A percentile compares a stretch with the other conserved stretches of the same genome.
phyloP scores from a whole-genome alignment of 768 basidiomycete species.

The Exidia glandulosa region DNA sequence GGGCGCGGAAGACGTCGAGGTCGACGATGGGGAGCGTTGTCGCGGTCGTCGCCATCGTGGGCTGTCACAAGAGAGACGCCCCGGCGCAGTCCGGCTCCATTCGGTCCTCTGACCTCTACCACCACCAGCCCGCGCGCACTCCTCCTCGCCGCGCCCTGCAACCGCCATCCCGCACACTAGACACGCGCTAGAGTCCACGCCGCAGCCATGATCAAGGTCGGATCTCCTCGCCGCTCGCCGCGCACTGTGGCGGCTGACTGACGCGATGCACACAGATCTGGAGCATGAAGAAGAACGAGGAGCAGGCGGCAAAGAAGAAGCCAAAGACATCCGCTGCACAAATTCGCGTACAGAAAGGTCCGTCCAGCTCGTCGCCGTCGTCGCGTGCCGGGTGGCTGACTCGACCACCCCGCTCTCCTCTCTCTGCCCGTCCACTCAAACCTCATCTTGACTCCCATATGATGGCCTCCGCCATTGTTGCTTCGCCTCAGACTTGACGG shows the following conservation, averaged over 20 bases:
- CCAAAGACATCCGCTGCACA: constrained; percentile 98
- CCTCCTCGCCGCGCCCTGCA: constrained; percentile 3
- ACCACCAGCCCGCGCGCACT: constrained; percentile 9
- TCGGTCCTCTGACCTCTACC: constrained; percentile 3
- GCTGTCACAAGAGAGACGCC: not conserved
- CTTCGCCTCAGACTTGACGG: constrained; percentile 69
- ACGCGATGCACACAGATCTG: constrained; percentile 60
- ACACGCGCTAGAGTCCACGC: not conserved
- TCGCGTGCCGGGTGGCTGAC: not conserved
- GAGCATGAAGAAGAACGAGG: constrained; percentile 99
- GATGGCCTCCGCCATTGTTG: not conserved
- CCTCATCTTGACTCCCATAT: no score
- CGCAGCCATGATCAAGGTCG: constrained; percentile 37
- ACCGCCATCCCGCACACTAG: not conserved
- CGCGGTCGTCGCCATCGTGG: constrained; percentile 1
- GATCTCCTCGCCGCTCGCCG: not conserved
- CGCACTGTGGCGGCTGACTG: not conserved
- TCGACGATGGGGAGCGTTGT: constrained; percentile 62
- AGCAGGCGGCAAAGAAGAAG: constrained; percentile 93
- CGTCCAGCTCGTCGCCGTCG: constrained; percentile 7
- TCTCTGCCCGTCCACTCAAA: not conserved
- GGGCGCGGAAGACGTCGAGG: constrained; percentile 57
- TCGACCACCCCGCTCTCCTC: not conserved
- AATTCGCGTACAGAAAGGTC: constrained; percentile 99
- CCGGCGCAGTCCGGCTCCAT: not conserved